A percentile compares a stretch with the other conserved stretches of the same genome.
These are phyloP conservation scores for Exserohilum turcica DNA, from an alignment of 2,329 filamentous ascomycete species.

Conservation along the genomic window DNA sequence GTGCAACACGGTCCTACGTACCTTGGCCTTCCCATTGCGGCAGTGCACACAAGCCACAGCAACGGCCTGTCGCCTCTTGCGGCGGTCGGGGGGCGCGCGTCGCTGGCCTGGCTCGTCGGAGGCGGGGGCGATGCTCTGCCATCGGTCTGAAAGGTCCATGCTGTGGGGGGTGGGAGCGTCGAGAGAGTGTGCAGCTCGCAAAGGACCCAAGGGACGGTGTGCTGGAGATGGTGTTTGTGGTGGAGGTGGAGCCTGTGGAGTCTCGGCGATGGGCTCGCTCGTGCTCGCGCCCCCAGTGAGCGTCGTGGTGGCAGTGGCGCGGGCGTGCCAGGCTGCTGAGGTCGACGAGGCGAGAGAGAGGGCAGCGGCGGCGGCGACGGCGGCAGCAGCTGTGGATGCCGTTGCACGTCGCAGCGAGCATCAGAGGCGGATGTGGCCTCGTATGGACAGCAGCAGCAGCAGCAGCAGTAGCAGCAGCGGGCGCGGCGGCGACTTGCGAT, in stretches of 20 bases:
- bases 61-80: constrained; percentile 28
- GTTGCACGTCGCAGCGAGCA: constrained; percentile 1
- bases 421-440: constrained; percentile 4
- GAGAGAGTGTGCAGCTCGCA: constrained; percentile 1
- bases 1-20: constrained; percentile 15
- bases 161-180: neutral
- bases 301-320: constrained; percentile 1
- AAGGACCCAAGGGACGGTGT: neutral
- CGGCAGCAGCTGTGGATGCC: neutral
- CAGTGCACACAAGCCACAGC: constrained; percentile 33
- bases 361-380: no score
- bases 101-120: constrained; percentile 30
- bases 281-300: constrained; percentile 1
- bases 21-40: constrained; percentile 33
- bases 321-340: neutral
- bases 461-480: no score
- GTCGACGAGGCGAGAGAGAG: neutral
- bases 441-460: constrained; percentile 1
- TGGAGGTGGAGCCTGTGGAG: constrained; percentile 11
- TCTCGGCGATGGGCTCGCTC: constrained; percentile 10
- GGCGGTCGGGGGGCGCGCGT: constrained; percentile 20
- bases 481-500: neutral
- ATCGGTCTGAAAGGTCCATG: constrained; percentile 31
- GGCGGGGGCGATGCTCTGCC: constrained; percentile 32
- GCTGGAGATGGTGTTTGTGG: neutral